These are phyloP conservation scores for Barbarea vulgaris DNA, from an alignment of 345 rosid genomes.

Conservation along the genomic window DNA sequence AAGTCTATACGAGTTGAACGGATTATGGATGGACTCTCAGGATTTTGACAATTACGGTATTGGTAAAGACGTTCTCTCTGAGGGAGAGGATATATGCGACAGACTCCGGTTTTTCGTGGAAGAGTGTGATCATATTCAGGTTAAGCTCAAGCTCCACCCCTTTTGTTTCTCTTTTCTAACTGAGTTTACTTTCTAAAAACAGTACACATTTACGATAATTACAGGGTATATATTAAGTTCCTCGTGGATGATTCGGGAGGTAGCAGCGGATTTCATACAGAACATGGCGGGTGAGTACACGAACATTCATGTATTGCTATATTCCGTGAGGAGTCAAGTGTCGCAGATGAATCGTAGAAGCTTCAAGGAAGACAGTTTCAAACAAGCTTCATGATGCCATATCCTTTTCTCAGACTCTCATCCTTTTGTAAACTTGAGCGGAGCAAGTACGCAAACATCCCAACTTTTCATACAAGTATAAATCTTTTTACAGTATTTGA, in stretches of 20 bases:
- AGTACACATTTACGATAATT: neutral
- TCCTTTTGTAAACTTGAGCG: slow-evolving; percentile 62
- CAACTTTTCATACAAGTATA: neutral
- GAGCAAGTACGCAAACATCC: slow-evolving; percentile 58
- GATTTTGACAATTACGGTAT: slow-evolving; percentile 78
- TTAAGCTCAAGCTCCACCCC: slow-evolving; percentile 23
- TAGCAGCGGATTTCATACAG: slow-evolving; percentile 82
- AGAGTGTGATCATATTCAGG: slow-evolving; percentile 97
- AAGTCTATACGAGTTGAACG: slow-evolving; percentile 70
- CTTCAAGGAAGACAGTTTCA: slow-evolving; percentile 53
- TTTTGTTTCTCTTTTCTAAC: neutral
- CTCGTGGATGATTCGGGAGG: slow-evolving; percentile 89
- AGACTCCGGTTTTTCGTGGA: slow-evolving; percentile 84
- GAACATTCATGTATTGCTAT: slow-evolving; percentile 70
- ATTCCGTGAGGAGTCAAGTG: slow-evolving; percentile 59
- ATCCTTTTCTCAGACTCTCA: slow-evolving; percentile 75
- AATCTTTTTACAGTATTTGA: neutral
- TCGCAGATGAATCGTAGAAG: slow-evolving; percentile 50
- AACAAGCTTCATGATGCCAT: slow-evolving; percentile 78
- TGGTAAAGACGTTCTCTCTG: slow-evolving; percentile 72
- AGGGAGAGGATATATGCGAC: slow-evolving; percentile 75
- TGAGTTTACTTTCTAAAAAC: neutral
- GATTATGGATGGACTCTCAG: slow-evolving; percentile 59
- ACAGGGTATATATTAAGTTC: slow-evolving; percentile 94
- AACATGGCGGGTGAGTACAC: slow-evolving; percentile 79